Conservation (phyloP, 352 stramenopile species). For the Pythium pectinolyticum region DNA sequence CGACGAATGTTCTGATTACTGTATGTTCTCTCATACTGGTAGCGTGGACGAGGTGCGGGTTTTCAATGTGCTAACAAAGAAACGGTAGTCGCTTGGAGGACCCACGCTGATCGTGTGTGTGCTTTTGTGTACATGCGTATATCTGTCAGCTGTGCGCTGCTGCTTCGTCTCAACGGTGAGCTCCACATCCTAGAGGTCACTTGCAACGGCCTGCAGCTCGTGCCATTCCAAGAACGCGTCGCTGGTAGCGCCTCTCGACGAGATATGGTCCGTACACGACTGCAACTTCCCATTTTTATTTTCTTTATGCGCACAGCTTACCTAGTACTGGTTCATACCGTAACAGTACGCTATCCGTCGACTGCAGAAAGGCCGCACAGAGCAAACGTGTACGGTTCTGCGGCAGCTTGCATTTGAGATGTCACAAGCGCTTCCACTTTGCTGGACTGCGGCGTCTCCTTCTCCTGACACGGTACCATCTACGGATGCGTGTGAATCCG, state of each 20-base stretch:
- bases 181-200: conserved; percentile 32
- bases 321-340: too few relatives aligned
- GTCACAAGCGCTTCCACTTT: conserved; percentile 35
- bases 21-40: too few relatives aligned
- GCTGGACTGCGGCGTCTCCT: conserved; percentile 25
- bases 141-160: conserved; percentile 28
- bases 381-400: conserved; percentile 26
- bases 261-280: conserved; percentile 15
- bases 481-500: too few relatives aligned
- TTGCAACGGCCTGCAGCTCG: conserved; percentile 17
- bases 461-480: neutral
- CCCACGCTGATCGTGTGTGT: too few relatives aligned
- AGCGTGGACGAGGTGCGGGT: conserved; percentile 25
- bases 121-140: too few relatives aligned
- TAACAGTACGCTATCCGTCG: conserved; percentile 58
- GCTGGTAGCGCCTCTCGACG: neutral
- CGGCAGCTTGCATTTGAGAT: conserved; percentile 39
- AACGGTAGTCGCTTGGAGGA: neutral
- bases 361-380: conserved; percentile 32
- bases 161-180: conserved; percentile 25
- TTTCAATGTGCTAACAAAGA: neutral
- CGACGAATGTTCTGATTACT: too few relatives aligned
- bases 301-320: too few relatives aligned
- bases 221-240: conserved; percentile 24
- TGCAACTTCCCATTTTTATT: too few relatives aligned